Evolutionary conservation across 805 yeast species (phyloP), one percentile per base, ranked within the genome.

Genomic region (Wickerhamomyces ciferrii): DNA sequence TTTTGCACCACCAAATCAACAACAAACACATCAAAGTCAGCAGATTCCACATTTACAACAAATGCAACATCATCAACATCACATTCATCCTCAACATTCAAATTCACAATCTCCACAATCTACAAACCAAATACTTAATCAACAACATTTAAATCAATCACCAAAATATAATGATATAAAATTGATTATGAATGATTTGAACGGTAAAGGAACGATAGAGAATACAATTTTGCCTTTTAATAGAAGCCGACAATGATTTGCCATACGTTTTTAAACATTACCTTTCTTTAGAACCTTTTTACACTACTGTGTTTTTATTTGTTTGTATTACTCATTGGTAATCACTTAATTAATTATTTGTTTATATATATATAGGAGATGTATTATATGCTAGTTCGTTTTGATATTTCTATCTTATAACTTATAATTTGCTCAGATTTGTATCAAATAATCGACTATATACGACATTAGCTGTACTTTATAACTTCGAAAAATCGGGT

Each of bases 141-240:
- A 39, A 29, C 45, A 37, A 38, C 39, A 24, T 40, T 47, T 11
- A 29, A 19, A 48, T 42, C 27, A 48, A 32, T 36, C 43, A 46
- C 37, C 44, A 36, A 39, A 27, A 36, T 17, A 40, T 7, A 47
- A 48, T 29, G 53, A 52, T 36, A 37, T 52, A 9, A 48, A 52
- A 39, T n/a, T 35, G 41, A 23, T 36, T 25, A 46, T 41, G 39
- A 47, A 39, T 37, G 53, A 40, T 41, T 37, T 41, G 42, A 25
- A 42, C 15, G 19, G 35, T 13, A 31, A 41, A 37, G 38, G 23
- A 5, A 20, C 24, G 10, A 20, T 37, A 37, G 39, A 37, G 13
- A 37, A 37, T 11, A 21, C 39, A 20, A 37, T 37, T 3, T 10
- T 37, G 17, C 39, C 39, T 2, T 37, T 37, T 10, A 37, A 37